Percentiles rank a stretch among this genome's conserved stretches.
Evolutionary conservation across 139 green algal genomes (phyloP).

Genomic region (Deuterostichococcus epilithicus): DNA sequence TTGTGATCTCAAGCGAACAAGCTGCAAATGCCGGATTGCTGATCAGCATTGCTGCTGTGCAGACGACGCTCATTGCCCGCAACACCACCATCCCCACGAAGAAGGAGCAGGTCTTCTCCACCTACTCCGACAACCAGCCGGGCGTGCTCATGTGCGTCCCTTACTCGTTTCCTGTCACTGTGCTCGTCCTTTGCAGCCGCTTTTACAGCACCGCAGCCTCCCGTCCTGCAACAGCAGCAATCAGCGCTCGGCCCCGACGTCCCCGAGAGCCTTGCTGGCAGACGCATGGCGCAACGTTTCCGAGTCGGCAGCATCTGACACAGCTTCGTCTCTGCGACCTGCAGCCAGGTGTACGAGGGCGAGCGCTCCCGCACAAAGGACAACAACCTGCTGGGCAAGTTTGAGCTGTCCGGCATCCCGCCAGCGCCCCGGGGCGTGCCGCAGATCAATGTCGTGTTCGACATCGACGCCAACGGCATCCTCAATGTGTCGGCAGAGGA

Average conservation of each 20-base stretch:
- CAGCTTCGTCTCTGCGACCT: background rate
- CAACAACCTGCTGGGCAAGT: slow-evolving; percentile 96
- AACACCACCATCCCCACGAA: slow-evolving; percentile 99
- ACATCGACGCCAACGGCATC: slow-evolving; percentile 96
- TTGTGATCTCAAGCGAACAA: background rate
- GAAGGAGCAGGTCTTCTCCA: slow-evolving; percentile 99
- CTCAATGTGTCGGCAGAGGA: slow-evolving; percentile 92
- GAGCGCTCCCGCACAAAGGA: slow-evolving; percentile 85
- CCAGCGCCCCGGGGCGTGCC: slow-evolving; percentile 89
- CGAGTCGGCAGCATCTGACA: too few relatives aligned
- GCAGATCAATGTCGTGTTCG: slow-evolving; percentile 86
- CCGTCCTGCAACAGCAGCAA: too few relatives aligned
- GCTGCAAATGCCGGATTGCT: background rate
- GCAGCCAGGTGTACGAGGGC: slow-evolving; percentile 70
- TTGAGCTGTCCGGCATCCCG: slow-evolving; percentile 91
- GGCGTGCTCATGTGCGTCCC: slow-evolving; percentile 79
- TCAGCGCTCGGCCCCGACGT: too few relatives aligned
- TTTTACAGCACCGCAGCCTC: too few relatives aligned
- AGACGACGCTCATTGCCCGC: slow-evolving; percentile 88
- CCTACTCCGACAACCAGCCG: slow-evolving; percentile 98
- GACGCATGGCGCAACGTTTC: too few relatives aligned
- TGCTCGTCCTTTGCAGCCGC: too few relatives aligned
- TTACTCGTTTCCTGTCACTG: too few relatives aligned
- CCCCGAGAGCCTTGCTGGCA: too few relatives aligned
- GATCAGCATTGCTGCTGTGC: background rate